Conservation (phyloP, 202 grass and related monocot species). For the Setaria viridis region DNA sequence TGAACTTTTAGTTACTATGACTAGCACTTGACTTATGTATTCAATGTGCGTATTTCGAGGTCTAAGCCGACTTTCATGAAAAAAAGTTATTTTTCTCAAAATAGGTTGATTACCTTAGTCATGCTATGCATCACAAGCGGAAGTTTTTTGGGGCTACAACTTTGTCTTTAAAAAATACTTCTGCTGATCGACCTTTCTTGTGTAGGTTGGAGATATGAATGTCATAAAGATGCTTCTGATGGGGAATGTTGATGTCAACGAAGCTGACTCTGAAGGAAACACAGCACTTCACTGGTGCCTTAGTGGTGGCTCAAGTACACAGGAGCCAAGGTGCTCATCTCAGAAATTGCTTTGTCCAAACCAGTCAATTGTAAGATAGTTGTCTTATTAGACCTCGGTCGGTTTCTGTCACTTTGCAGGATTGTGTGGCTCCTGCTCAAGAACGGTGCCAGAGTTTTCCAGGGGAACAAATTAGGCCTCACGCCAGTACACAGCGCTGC, state of each 20-base stretch:
- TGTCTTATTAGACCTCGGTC: background rate
- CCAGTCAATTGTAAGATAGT: background rate
- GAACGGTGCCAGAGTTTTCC: conserved; percentile 64
- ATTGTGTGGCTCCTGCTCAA: conserved; percentile 69
- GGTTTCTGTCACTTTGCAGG: conserved; percentile 42
- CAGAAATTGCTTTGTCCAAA: conserved; percentile 11
- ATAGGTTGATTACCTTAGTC: background rate
- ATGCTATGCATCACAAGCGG: conserved; percentile 1
- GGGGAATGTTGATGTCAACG: conserved; percentile 60
- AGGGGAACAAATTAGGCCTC: conserved; percentile 68
- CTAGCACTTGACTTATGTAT: background rate
- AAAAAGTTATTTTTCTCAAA: background rate
- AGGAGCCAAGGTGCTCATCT: conserved; percentile 58
- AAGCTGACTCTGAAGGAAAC: conserved; percentile 62
- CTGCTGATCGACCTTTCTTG: conserved; percentile 1
- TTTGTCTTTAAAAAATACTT: conserved; percentile 1
- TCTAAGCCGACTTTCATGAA: conserved; percentile 4
- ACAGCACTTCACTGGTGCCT: conserved; percentile 76
- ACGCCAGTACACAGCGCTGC: conserved; percentile 61
- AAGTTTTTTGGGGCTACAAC: conserved; percentile 6
- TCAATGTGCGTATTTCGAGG: background rate
- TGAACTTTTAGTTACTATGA: background rate
- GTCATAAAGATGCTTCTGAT: conserved; percentile 68
- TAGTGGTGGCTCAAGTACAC: conserved; percentile 54
- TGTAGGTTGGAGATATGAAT: conserved; percentile 57